A percentile compares a stretch with the other conserved stretches of the same genome.
Conservation (phyloP, 768 basidiomycete species). For the Pseudohyphozyma bogoriensis region DNA sequence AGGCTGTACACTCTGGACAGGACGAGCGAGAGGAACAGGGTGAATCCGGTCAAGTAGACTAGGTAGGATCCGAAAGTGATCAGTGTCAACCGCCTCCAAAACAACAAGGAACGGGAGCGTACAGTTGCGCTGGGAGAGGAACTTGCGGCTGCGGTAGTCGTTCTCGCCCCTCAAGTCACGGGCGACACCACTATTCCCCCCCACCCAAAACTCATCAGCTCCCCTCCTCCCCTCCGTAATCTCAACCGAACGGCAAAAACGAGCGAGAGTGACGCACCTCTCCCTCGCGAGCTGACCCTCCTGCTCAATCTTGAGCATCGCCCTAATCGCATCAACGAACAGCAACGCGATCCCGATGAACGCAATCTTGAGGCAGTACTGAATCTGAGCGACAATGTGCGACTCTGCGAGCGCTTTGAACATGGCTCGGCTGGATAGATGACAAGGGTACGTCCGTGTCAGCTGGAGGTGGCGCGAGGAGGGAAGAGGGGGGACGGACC, state of each 20-base stretch:
- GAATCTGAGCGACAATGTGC: slow-evolving; percentile 25
- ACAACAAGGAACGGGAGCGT: slow-evolving; percentile 42
- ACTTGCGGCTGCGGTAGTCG: slow-evolving; percentile 82
- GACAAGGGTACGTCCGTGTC: neutral
- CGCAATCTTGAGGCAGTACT: slow-evolving; percentile 32
- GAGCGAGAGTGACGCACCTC: neutral
- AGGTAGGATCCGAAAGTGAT: too few species aligned
- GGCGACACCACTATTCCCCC: slow-evolving; percentile 16
- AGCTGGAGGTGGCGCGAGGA: neutral
- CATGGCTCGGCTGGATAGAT: slow-evolving; percentile 10
- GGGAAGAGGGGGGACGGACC: neutral
- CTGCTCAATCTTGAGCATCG: slow-evolving; percentile 49
- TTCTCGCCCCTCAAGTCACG: slow-evolving; percentile 68
- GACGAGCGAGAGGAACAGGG: slow-evolving; percentile 89
- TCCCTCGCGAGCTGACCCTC: slow-evolving; percentile 11
- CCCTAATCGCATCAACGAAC: slow-evolving; percentile 74
- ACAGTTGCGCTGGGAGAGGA: slow-evolving; percentile 63
- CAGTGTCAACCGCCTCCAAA: neutral
- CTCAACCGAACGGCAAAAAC: slow-evolving; percentile 37
- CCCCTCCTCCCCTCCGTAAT: slow-evolving; percentile 44
- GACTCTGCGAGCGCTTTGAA: slow-evolving; percentile 27
- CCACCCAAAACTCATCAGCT: neutral
- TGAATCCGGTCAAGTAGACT: slow-evolving; percentile 52
- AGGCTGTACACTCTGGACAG: slow-evolving; percentile 88
- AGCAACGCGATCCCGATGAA: slow-evolving; percentile 67